Evolutionary conservation across 805 yeast genomes (phyloP).

Genomic region (Lipomyces yamanashiensis): DNA sequence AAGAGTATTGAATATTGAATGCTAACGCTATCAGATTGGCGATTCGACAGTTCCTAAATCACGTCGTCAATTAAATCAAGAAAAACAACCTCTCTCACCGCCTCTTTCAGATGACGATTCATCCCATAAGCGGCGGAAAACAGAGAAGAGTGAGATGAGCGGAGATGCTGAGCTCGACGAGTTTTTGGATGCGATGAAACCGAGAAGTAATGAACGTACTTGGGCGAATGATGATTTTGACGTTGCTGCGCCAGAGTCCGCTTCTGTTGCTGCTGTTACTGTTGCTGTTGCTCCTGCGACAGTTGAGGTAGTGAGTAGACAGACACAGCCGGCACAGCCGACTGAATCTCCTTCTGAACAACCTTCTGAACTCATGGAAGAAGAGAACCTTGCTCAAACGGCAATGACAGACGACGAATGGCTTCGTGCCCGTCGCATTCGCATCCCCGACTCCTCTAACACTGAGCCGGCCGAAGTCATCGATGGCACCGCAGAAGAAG

Average conservation of each 20-base stretch:
- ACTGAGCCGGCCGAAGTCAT: not conserved
- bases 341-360: not conserved
- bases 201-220: constrained; percentile 67
- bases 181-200: constrained; percentile 81
- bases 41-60: constrained; percentile 25
- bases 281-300: not conserved
- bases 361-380: constrained; percentile 30
- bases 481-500: constrained; percentile 2
- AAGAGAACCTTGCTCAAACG: constrained; percentile 41
- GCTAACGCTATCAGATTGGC: constrained; percentile 15
- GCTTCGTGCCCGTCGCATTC: constrained; percentile 35
- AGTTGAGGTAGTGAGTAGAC: not conserved
- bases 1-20: not conserved
- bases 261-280: not conserved
- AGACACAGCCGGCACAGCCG: too few species aligned
- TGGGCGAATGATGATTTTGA: constrained; percentile 65
- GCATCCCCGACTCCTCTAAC: constrained; percentile 23
- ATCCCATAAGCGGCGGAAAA: not conserved
- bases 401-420: constrained; percentile 38
- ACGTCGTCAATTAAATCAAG: not conserved
- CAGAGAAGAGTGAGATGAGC: constrained; percentile 7
- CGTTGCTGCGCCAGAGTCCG: not conserved
- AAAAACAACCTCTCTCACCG: not conserved
- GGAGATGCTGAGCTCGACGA: constrained; percentile 73
- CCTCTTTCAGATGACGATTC: constrained; percentile 12